Base-by-base conservation (phyloP, 768 basidiomycete genomes). In the Trametes sanguinea region DNA sequence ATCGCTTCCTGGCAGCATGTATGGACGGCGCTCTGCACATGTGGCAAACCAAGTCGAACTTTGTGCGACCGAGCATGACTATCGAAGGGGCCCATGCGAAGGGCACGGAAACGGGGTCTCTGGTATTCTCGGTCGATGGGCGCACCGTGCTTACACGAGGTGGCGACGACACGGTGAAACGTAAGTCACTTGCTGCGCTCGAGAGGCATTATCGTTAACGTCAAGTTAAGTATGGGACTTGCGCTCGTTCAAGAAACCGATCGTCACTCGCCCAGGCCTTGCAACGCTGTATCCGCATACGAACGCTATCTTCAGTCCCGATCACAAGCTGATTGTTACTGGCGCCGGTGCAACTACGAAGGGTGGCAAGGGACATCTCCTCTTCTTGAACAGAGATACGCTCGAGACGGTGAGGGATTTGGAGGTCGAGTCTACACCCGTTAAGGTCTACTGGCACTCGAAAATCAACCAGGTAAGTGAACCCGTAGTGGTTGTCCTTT, bases 281-380 rank as follows among this genome's bases (percentile, higher is more conserved):
- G 80, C 84, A 48, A 92, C 92, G 14, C 75, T 94, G 57, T 98
- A 99, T 76, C 90, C 94, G 14, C 86, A 90, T 65, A 96, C 95
- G 43, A 98, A 98, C 74, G 89, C 95, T 8, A 84, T 90, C 64
- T 98, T 96, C 76, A 97, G 95, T 66, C 97, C 97, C 0, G 94
- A 97, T 73, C 94, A 95, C 68, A 91, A 87, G 73, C 86, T 87
- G 70, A 78, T 98, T 53, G 78, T 98, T 56, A 95, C 95, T 9
- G 95, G 97, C 4, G 80, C 85, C 1, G 90, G 88, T 7, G 83
- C 87, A 2, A 76, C 84, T 9, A 75, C 84, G 43, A 89, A 88
- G 68, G 88, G 86, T 16, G 85, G 82, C 37, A 79, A 80, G 61
- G 94, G 94, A 0, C 83, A 82, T 62, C 77, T 98, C 57, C 74